phyloP scores from a whole-genome alignment of 2,329 filamentous ascomycete species.

The Kalaharituber pfeilii region DNA sequence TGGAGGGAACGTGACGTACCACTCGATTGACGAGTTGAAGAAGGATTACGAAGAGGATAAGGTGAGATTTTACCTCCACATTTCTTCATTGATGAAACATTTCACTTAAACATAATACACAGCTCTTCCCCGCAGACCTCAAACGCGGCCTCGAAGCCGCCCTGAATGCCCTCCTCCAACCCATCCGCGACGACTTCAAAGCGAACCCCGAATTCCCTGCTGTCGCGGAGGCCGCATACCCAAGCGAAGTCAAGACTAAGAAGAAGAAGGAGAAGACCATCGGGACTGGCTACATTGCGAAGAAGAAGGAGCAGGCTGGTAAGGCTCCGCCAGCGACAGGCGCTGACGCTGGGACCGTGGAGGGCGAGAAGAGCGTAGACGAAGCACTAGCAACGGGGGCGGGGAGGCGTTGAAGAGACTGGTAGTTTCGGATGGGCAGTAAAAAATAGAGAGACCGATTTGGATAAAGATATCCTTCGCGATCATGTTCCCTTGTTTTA shows the following conservation, averaged over 20 bases:
- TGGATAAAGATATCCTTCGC: neutral
- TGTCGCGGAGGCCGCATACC: conserved; percentile 63
- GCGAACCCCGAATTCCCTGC: conserved; percentile 63
- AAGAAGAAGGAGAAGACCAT: conserved; percentile 55
- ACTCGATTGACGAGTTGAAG: conserved; percentile 53
- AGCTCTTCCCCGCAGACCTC: conserved; percentile 69
- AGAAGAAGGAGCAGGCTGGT: conserved; percentile 11
- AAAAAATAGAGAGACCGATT: neutral
- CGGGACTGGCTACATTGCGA: conserved; percentile 20
- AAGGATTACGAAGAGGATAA: conserved; percentile 66
- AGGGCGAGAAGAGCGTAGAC: conserved; percentile 7
- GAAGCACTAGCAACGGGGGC: conserved; percentile 9
- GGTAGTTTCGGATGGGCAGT: neutral
- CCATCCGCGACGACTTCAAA: conserved; percentile 59
- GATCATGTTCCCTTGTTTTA: neutral
- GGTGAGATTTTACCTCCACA: conserved; percentile 31
- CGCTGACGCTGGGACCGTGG: conserved; percentile 5
- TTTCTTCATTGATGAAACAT: neutral
- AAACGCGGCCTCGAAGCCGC: conserved; percentile 68
- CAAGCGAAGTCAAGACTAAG: conserved; percentile 46
- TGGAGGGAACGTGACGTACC: conserved; percentile 37
- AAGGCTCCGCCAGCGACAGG: neutral
- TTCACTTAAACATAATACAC: conserved; percentile 10
- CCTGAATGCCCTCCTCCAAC: conserved; percentile 54
- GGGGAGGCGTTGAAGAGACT: conserved; percentile 10